Evolutionary conservation across 371 early-diverging fungal species (phyloP), one percentile per base, ranked within the genome.

Genomic region (Dichotomocladium elegans): DNA sequence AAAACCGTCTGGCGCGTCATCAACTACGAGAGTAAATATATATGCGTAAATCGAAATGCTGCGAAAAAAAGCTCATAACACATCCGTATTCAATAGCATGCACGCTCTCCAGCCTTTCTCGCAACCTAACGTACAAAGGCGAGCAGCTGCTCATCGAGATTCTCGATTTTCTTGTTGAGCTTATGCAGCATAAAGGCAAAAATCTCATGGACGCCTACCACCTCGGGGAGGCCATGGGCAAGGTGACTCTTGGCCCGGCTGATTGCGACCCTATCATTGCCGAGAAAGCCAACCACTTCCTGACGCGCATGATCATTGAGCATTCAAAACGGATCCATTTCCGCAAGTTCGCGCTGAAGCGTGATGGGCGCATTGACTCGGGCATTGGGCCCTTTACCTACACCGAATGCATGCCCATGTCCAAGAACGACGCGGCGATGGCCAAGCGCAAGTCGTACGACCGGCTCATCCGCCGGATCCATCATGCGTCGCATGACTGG

Each of bases 231-330:
- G 70, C 76, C 4, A 61, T 75, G 60, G 72, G 76, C 30, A 75
- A 75, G 43, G 76, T 66, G 5, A 66, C 70, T 0, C 54, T 76
- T 10, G 77, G 73, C 0, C 67, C 77, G 15, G 58, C 66, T 8
- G 68, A 70, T 12, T 76, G 77, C 35, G 64, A 62, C 21, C 66
- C 68, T 2, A 67, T 75, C 40, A 70, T 72, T 49, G 51, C 66
- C 3, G 76, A 72, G 47, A 72, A 70, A 31, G 70, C 70, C 7
- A 64, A 66, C 27, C 70, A 72, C 49, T 68, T 76, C 26, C 29
- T 76, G 50, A 72, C 72, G 21, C 64, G 73, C 10, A 58, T 76
- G 60, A 68, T 75, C 30, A 75, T 75, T 25, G 76, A 75, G 41
- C 67, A 70, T 37, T 58, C 70, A 21, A 70, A 66, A 48, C 46